Base-by-base conservation (phyloP, 163 green algal genomes). In the Scenedesmus sp. region DNA sequence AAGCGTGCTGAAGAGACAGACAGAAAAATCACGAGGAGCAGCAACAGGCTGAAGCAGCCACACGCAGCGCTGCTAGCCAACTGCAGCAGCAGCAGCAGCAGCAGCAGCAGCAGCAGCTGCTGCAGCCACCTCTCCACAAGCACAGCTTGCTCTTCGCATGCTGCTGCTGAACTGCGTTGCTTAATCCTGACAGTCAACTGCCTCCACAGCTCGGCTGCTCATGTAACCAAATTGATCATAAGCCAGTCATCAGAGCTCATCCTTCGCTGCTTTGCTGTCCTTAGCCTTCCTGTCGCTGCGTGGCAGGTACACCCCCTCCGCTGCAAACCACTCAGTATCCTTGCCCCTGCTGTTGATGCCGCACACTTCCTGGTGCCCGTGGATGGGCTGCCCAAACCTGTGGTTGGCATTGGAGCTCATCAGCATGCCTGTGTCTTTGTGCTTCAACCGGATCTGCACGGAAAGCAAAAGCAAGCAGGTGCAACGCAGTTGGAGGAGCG, bases 301-400 rank as follows among this genome's bases (percentile, higher is more conserved):
- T 2, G 97, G 96, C 74, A 98, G 95, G 93, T 98, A 99, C 3
- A 99, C 95, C 0, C 97, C 97, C 88, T 99, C 97, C 46, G 96
- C 96, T 46, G 97, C 96, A 82, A 94, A 91, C 97, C 97, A 99
- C 76, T 96, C 90, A 0, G 93, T 90, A 76, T 95, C 95, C 76
- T 92, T 96, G 82, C 88, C 92, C 84, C 96, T 97, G 56, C 67
- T 76, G 7, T 81, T 55, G 18, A 95, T 64, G 18, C 81, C 91
- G 74, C 94, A 97, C 70, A 92, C 82, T 87, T 99, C 98, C 8
- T 97, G 95, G 92, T 99, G 98, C 13, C 98, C 98, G 4, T 94
- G 86, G 52, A 99, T 99, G 56, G 98, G 98, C 12, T 97, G 93
- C 34, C 96, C 95, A 92, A 98, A 99, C 84, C 94, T 94, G 1